Conservation (phyloP, 2,329 filamentous ascomycete genomes). For the Chaetomiaceae sp. region DNA sequence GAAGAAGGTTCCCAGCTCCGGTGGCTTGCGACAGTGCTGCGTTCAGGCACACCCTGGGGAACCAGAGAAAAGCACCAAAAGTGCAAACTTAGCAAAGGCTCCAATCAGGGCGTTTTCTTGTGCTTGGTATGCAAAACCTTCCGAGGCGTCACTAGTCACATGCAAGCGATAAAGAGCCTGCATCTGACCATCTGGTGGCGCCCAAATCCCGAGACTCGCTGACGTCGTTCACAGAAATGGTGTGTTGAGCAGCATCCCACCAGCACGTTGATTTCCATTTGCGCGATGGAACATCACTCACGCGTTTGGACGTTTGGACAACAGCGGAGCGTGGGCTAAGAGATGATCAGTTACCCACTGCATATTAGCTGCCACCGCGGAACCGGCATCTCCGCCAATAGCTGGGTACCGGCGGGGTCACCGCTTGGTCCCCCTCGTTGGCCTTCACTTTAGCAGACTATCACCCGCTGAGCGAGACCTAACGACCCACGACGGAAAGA, state of each 20-base stretch:
- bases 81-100: too few relatives aligned
- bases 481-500: neutral
- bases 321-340: neutral
- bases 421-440: neutral
- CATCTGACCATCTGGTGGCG: constrained; percentile 4
- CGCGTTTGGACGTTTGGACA: neutral
- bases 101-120: too few relatives aligned
- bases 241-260: too few relatives aligned
- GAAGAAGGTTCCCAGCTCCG: neutral
- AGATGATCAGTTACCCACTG: too few relatives aligned
- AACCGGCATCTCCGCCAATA: neutral
- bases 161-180: neutral
- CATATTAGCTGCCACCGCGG: neutral
- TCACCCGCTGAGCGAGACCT: neutral
- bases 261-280: neutral
- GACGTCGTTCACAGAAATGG: neutral
- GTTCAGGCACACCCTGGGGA: too few relatives aligned
- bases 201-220: neutral
- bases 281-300: neutral
- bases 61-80: too few relatives aligned
- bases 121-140: too few relatives aligned
- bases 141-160: too few relatives aligned
- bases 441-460: neutral
- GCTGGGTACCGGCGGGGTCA: neutral
- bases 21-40: too few relatives aligned